Evolutionary conservation across 768 basidiomycete genomes (phyloP).

Genomic region (Mycena sanguinolenta): DNA sequence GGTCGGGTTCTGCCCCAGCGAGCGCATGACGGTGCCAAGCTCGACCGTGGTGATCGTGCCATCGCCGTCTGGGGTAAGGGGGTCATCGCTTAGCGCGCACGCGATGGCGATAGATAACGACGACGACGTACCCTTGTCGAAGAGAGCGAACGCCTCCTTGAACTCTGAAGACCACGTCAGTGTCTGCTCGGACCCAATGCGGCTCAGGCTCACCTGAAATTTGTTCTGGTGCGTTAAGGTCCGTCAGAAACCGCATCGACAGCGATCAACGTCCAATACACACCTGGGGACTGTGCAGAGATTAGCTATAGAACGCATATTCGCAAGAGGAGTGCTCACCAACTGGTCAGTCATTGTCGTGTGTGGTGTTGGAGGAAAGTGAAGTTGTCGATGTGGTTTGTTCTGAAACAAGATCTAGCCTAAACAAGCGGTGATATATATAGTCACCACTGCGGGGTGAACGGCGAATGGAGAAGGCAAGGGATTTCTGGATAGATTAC

Average conservation of each 20-base stretch:
- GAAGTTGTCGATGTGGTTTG: too few species aligned
- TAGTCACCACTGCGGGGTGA: too few species aligned
- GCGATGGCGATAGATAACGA: slow-evolving; percentile 24
- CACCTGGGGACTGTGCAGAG: slow-evolving; percentile 68
- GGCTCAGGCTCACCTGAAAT: slow-evolving; percentile 76
- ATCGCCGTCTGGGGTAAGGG: slow-evolving; percentile 76
- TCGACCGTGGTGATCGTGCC: slow-evolving; percentile 93
- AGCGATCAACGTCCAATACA: neutral
- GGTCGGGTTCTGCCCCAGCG: slow-evolving; percentile 92
- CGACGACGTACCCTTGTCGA: slow-evolving; percentile 85
- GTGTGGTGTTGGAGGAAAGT: too few species aligned
- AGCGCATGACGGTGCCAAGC: slow-evolving; percentile 95
- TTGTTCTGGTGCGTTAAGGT: slow-evolving; percentile 71
- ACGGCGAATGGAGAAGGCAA: too few species aligned
- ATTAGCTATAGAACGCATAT: slow-evolving; percentile 9
- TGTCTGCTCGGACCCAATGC: neutral
- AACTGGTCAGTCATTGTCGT: slow-evolving; percentile 69
- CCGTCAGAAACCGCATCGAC: slow-evolving; percentile 13
- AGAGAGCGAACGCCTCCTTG: slow-evolving; percentile 98
- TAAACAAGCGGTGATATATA: too few species aligned
- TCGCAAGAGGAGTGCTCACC: slow-evolving; percentile 49
- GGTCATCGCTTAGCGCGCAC: neutral
- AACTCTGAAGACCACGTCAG: slow-evolving; percentile 72
- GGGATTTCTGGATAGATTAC: too few species aligned
- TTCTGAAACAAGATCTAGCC: too few species aligned